Base-by-base conservation (phyloP, 805 yeast species). In the Ogataea siamensis region DNA sequence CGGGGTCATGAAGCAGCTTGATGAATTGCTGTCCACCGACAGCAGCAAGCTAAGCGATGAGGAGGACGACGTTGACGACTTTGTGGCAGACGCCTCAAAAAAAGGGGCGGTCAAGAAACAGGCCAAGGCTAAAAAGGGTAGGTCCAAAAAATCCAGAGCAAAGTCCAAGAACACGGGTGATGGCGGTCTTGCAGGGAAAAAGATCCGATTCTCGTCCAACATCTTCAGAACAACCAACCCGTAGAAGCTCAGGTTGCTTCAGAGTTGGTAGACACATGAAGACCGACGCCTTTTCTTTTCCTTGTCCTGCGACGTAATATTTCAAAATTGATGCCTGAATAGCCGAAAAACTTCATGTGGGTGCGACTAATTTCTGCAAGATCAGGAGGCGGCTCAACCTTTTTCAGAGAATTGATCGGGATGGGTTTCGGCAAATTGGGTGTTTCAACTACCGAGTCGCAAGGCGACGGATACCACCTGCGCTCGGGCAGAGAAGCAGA, bases 161-260 rank as follows among this genome's bases (percentile, higher is more conserved):
- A 37, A 25, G 27, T 27, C 39, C 20, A 30, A 24, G 29, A 41
- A 31, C 28, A 8, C 15, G 17, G 23, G 21, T 16, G 22, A 26
- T 14, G 25, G 12, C 11, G 41, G 32, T 4, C 37, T 10, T 10
- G 13, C 27, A 12, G 43, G 27, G 11, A 42, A 42, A 39, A 49
- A 43, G 32, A 23, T 49, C 10, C 43, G 53, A 25, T 42, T 46
- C 28, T 43, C 50, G 9, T 49, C 53, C 28, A 42, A 38, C 14
- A 25, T 49, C n/a, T 46, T 49, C 32, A 43, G 46, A 4, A 47
- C 47, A 18, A 39, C 28, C 27, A 31, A 25, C 28, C 37, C 30
- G n/a, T 19, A 27, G n/a, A 5, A 30, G 18, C 10, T 38, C 25
- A 26, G 14, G 18, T 7, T 7, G n/a, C 21, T 10, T 31, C 18